Conservation (phyloP, 805 yeast genomes). For the Nakazawaea wickerhamii region DNA sequence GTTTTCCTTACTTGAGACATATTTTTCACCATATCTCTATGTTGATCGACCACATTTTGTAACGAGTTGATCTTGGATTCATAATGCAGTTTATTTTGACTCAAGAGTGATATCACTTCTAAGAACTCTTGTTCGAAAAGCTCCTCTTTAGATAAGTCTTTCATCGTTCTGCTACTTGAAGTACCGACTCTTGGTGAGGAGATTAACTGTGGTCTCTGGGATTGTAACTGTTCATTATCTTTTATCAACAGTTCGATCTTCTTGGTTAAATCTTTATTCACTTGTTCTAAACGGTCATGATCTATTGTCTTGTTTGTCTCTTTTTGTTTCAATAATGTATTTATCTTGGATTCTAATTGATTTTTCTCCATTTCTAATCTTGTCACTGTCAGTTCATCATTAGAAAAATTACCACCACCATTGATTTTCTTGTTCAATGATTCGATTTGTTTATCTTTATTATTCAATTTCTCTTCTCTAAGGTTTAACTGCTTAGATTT, state of each 20-base stretch:
- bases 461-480: slow-evolving; percentile 10
- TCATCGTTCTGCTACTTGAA: background rate
- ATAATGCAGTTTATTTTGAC: slow-evolving; percentile 8
- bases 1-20: slow-evolving; percentile 1
- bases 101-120: slow-evolving; percentile 4
- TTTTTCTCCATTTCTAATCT: slow-evolving; percentile 1
- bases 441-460: slow-evolving; percentile 11
- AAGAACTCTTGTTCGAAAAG: slow-evolving; percentile 10
- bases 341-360: background rate
- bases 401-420: background rate
- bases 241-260: slow-evolving; percentile 1
- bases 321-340: background rate
- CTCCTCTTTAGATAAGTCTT: slow-evolving; percentile 10
- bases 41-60: slow-evolving; percentile 4
- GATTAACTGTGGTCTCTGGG: too few species aligned
- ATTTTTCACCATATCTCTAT: slow-evolving; percentile 4
- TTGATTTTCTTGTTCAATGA: background rate
- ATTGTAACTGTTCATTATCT: slow-evolving; percentile 5
- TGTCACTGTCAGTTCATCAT: background rate
- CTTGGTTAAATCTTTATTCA: background rate
- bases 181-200: slow-evolving; percentile 1
- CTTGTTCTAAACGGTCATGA: background rate
- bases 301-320: background rate
- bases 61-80: slow-evolving; percentile 8
- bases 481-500: slow-evolving; percentile 9